These are phyloP conservation scores for Haplosporangium sp. DNA, from an alignment of 371 early-diverging fungal genomes.

Conservation along the genomic window DNA sequence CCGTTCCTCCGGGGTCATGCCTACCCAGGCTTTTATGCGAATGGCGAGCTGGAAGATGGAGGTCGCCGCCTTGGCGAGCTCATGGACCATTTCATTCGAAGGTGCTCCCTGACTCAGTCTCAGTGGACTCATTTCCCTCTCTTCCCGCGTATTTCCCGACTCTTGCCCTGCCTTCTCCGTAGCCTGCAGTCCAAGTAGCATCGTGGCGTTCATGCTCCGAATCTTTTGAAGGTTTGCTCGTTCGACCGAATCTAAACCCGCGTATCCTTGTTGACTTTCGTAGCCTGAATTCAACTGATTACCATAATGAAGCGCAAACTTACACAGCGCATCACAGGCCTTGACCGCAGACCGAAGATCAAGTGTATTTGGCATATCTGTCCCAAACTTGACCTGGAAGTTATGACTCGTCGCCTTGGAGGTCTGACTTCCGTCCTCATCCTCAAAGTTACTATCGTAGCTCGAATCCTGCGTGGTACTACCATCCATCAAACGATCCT, in stretches of 20 bases:
- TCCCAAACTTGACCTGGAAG: constrained; percentile 37
- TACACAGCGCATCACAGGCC: constrained; percentile 39
- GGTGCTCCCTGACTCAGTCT: constrained; percentile 26
- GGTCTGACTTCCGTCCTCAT: constrained; percentile 6
- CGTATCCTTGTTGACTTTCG: no score
- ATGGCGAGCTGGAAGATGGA: constrained; percentile 50
- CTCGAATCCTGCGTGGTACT: neutral
- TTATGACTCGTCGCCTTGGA: neutral
- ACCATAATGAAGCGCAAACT: constrained; percentile 47
- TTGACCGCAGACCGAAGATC: constrained; percentile 46
- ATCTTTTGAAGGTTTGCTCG: constrained; percentile 43
- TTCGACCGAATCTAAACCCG: constrained; percentile 10
- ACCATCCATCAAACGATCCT: neutral
- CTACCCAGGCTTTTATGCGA: constrained; percentile 48
- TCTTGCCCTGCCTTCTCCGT: neutral
- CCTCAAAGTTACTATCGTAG: constrained; percentile 19
- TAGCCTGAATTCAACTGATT: constrained; percentile 4
- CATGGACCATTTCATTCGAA: constrained; percentile 37
- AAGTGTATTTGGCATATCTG: constrained; percentile 39
- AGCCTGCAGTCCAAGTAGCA: constrained; percentile 40
- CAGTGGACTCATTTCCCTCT: constrained; percentile 8
- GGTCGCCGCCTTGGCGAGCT: constrained; percentile 40
- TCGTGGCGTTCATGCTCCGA: constrained; percentile 39
- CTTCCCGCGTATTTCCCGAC: neutral
- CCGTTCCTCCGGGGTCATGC: constrained; percentile 43